These are phyloP conservation scores for Flammula alnicola DNA, from an alignment of 1,284 basidiomycete genomes.

Conservation along the genomic window DNA sequence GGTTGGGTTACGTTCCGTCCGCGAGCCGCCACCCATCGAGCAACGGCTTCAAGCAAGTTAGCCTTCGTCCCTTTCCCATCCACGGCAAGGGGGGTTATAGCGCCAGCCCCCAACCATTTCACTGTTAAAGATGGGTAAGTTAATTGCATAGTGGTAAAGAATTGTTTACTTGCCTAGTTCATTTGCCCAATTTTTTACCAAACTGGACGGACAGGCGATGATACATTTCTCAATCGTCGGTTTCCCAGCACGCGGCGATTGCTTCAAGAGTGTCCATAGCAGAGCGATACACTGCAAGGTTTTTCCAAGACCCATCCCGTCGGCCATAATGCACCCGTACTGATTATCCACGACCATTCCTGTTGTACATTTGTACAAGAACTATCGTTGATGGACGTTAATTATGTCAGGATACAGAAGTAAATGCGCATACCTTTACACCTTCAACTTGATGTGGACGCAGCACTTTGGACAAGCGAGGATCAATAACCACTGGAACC, in stretches of 20 bases:
- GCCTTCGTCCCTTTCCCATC: constrained; percentile 91
- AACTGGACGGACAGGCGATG: constrained; percentile 95
- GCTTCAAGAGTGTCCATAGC: constrained; percentile 96
- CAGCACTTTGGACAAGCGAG: constrained; percentile 83
- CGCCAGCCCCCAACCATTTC: constrained; percentile 91
- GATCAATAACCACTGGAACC: constrained; percentile 97
- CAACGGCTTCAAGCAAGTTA: constrained; percentile 78
- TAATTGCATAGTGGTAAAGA: not conserved
- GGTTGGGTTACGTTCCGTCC: constrained; percentile 91
- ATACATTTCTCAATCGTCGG: constrained; percentile 96
- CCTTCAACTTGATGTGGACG: constrained; percentile 98
- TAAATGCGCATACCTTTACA: constrained; percentile 74
- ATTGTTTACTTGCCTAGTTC: constrained; percentile 73
- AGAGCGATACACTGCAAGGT: constrained; percentile 97
- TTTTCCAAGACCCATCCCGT: constrained; percentile 98
- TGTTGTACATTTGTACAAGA: constrained; percentile 94
- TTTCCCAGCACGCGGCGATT: constrained; percentile 89
- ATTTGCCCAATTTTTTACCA: constrained; percentile 99
- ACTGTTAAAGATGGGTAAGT: constrained; percentile 45
- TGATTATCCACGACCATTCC: constrained; percentile 93
- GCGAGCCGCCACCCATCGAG: constrained; percentile 84
- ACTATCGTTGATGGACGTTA: too few relatives aligned
- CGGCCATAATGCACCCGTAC: constrained; percentile 98
- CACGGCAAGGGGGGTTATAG: constrained; percentile 81
- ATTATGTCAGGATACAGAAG: not conserved